phyloP scores from a whole-genome alignment of 192 early-diverging fungal species.

The Mortierella claussenii region DNA sequence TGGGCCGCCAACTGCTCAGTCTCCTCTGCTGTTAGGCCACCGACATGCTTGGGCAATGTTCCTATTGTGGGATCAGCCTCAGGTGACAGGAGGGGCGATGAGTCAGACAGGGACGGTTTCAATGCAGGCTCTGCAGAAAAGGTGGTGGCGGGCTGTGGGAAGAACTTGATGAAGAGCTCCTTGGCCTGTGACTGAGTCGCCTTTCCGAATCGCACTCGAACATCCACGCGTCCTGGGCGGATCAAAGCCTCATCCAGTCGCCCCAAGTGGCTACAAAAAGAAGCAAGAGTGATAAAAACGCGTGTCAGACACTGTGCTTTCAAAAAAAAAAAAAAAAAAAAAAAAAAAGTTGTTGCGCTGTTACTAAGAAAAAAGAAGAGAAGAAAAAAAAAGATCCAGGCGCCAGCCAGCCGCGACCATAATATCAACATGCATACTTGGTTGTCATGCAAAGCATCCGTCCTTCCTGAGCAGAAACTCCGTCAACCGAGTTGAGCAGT shows the following conservation, averaged over 20 bases:
- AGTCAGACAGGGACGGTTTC: neutral
- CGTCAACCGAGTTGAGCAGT: conserved; percentile 81
- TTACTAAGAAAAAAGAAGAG: too few species aligned
- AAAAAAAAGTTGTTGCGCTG: neutral
- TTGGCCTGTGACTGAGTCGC: conserved; percentile 66
- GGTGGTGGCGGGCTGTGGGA: conserved; percentile 32
- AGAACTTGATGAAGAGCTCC: conserved; percentile 77
- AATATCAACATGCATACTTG: too few species aligned
- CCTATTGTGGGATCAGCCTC: neutral
- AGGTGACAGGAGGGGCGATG: neutral
- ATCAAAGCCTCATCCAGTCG: conserved; percentile 81
- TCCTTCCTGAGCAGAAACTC: conserved; percentile 75
- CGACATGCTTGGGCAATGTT: neutral
- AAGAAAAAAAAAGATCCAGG: too few species aligned
- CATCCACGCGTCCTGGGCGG: conserved; percentile 78
- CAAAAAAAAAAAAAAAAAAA: neutral
- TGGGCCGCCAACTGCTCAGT: conserved; percentile 31
- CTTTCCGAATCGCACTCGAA: conserved; percentile 67
- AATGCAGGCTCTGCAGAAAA: neutral
- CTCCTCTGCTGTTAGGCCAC: neutral
- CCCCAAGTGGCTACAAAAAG: conserved; percentile 60
- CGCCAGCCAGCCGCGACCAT: too few species aligned
- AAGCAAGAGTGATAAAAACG: neutral
- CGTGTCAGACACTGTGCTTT: neutral
- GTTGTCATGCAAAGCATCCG: conserved; percentile 83